Evolutionary conservation across 306 rosid genomes (phyloP).

Genomic region (Lablab purpureus): DNA sequence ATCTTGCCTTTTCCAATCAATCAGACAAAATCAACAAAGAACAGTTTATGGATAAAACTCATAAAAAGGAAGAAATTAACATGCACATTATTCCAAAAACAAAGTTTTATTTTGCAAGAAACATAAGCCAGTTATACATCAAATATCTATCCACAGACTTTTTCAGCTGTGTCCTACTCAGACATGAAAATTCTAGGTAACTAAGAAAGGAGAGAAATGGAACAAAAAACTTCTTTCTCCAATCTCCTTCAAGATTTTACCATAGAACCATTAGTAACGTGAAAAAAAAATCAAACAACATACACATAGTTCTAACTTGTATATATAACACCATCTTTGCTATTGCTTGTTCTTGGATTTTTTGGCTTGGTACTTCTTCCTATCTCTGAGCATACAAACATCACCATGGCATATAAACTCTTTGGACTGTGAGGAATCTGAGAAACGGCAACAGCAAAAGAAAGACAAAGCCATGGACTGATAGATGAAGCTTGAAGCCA

Average conservation of each 20-base stretch:
- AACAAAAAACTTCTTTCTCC: conserved; percentile 11
- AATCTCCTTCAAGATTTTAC: conserved; percentile 29
- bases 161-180: not conserved
- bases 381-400: conserved; percentile 59
- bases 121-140: not conserved
- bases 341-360: conserved; percentile 42
- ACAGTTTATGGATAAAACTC: not conserved
- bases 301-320: not conserved
- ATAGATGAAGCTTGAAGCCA: not conserved
- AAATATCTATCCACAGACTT: conserved; percentile 26
- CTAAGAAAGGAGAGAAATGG: not conserved
- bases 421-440: conserved; percentile 52
- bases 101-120: not conserved
- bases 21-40: not conserved
- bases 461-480: conserved; percentile 56
- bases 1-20: not conserved
- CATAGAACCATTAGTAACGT: not conserved
- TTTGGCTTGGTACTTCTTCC: conserved; percentile 36
- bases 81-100: not conserved
- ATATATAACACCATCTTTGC: not conserved
- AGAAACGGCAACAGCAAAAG: conserved; percentile 59
- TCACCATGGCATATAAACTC: conserved; percentile 63
- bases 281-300: conserved; percentile 13
- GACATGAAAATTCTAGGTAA: not conserved
- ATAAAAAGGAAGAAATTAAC: not conserved